Evolutionary conservation across 1,284 basidiomycete genomes (phyloP).

Genomic region (Tylopilus sp.): DNA sequence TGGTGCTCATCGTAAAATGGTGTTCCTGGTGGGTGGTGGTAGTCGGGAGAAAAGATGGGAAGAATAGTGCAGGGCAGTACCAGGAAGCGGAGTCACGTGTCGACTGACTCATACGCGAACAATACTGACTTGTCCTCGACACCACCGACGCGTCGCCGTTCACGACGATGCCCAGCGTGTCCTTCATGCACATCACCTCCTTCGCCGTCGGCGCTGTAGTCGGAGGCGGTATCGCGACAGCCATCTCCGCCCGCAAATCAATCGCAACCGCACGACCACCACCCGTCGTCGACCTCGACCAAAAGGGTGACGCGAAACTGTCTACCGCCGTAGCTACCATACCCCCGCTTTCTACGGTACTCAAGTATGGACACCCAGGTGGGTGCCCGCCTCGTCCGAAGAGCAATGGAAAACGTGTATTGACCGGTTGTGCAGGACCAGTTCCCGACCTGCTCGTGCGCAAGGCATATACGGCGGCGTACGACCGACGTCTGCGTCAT

Average conservation of each 20-base stretch:
- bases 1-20: slow-evolving; percentile 45
- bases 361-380: slow-evolving; percentile 78
- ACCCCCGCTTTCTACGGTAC: slow-evolving; percentile 35
- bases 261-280: slow-evolving; percentile 10
- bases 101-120: too few species aligned
- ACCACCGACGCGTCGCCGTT: too few species aligned
- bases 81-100: too few species aligned
- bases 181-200: slow-evolving; percentile 58
- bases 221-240: slow-evolving; percentile 62
- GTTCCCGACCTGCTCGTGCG: slow-evolving; percentile 77
- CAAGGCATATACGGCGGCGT: slow-evolving; percentile 83
- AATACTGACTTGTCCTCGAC: too few species aligned
- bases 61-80: too few species aligned
- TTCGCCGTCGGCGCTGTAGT: slow-evolving; percentile 70
- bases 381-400: neutral
- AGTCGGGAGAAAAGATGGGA: slow-evolving; percentile 8
- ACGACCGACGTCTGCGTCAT: slow-evolving; percentile 88
- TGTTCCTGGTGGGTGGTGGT: slow-evolving; percentile 5
- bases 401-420: neutral
- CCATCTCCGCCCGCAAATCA: slow-evolving; percentile 36
- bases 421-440: slow-evolving; percentile 57
- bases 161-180: slow-evolving; percentile 38
- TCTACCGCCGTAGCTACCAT: slow-evolving; percentile 22
- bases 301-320: slow-evolving; percentile 34
- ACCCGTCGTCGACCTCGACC: slow-evolving; percentile 39